phyloP scores from a whole-genome alignment of 129 eudicot genomes.

The Tagetes erecta region DNA sequence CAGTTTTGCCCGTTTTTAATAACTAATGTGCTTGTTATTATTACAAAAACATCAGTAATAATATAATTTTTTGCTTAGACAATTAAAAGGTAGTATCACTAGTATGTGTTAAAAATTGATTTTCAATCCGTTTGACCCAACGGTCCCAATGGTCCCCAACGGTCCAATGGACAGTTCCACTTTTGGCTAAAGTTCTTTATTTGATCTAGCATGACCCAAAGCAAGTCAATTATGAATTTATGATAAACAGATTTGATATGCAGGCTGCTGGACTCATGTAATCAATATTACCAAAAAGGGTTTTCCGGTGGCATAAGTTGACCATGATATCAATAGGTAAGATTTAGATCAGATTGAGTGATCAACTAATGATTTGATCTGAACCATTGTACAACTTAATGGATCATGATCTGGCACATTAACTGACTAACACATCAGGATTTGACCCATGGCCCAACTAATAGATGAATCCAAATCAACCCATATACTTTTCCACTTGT shows the following conservation, averaged over 20 bases:
- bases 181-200: background rate
- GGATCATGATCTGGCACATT: background rate
- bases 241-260: background rate
- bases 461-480: background rate
- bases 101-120: background rate
- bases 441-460: background rate
- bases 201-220: slow-evolving; percentile 2
- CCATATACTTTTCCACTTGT: slow-evolving; percentile 10
- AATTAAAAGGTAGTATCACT: background rate
- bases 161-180: background rate
- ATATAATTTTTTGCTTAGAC: too few relatives aligned
- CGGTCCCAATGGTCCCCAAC: background rate
- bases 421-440: background rate
- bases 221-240: background rate
- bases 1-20: background rate
- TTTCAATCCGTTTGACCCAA: background rate
- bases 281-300: slow-evolving; percentile 3
- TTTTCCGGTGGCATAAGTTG: background rate
- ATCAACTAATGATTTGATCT: background rate
- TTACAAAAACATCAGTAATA: background rate
- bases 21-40: background rate
- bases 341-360: background rate
- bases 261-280: background rate
- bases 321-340: background rate
- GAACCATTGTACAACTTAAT: background rate